phyloP scores from a whole-genome alignment of 768 basidiomycete genomes.

The Lactarius indigo region DNA sequence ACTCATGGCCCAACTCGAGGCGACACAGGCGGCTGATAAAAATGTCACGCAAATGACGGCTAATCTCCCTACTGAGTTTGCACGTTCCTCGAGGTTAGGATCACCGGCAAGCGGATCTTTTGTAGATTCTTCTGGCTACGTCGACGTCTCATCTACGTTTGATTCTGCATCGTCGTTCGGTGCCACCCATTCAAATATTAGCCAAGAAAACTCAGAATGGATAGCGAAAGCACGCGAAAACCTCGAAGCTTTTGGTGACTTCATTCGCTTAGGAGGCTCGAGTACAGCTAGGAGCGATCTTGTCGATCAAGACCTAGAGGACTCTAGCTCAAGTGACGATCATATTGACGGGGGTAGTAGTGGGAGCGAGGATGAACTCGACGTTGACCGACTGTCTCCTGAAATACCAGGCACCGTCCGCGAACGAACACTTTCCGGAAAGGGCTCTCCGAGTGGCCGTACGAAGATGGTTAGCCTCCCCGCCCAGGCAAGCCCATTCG shows the following conservation, averaged over 20 bases:
- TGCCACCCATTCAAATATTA: constrained; percentile 29
- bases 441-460: constrained; percentile 33
- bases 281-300: constrained; percentile 48
- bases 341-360: constrained; percentile 30
- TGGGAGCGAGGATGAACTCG: constrained; percentile 33
- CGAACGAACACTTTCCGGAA: constrained; percentile 21
- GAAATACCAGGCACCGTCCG: constrained; percentile 37
- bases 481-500: constrained; percentile 61
- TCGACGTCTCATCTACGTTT: constrained; percentile 5
- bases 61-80: constrained; percentile 20
- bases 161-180: constrained; percentile 15
- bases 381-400: constrained; percentile 32
- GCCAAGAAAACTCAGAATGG: constrained; percentile 68
- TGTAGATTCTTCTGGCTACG: constrained; percentile 8
- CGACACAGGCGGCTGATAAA: constrained; percentile 32
- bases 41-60: constrained; percentile 21
- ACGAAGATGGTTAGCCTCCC: constrained; percentile 57
- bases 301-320: constrained; percentile 24
- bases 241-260: constrained; percentile 62
- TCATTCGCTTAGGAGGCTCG: constrained; percentile 59
- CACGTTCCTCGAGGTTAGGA: constrained; percentile 22
- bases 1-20: constrained; percentile 66
- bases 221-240: constrained; percentile 69
- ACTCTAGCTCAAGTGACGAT: constrained; percentile 37
- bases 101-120: constrained; percentile 24